Percentiles rank a stretch among this genome's conserved stretches.
Evolutionary conservation across 164 flowering plant species (phyloP).

Genomic region (Chimonanthus salicifolius): DNA sequence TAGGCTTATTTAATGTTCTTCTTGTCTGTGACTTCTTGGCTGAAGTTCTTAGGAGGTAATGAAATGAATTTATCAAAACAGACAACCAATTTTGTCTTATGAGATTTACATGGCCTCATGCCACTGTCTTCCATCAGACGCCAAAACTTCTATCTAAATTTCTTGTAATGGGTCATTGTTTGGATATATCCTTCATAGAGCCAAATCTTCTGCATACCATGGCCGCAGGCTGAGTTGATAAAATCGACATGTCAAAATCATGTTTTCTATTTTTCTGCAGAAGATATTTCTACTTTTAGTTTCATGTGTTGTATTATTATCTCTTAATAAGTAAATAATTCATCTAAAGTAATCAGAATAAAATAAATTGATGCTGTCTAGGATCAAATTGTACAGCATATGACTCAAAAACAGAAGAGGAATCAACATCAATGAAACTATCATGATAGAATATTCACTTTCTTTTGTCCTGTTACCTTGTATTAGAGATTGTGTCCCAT

Average conservation of each 20-base stretch:
- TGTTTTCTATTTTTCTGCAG: not conserved
- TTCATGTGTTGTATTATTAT: not conserved
- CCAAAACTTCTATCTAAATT: not conserved
- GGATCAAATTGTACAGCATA: not conserved
- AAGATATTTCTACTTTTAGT: not conserved
- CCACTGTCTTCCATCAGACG: not conserved
- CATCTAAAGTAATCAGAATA: not conserved
- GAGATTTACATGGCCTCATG: not conserved
- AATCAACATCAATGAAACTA: not conserved
- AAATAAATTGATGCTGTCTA: not conserved
- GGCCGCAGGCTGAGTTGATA: conserved; percentile 7
- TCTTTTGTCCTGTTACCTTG: not conserved
- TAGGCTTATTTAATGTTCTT: not conserved
- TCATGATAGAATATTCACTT: not conserved
- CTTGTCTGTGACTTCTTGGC: conserved; percentile 2
- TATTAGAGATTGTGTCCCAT: not conserved
- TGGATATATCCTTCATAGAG: not conserved
- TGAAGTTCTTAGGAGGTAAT: conserved; percentile 9
- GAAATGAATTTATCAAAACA: conserved; percentile 2
- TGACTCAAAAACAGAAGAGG: not conserved
- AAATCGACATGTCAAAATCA: conserved; percentile 3
- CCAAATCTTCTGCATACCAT: not conserved
- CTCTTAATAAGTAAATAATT: not conserved
- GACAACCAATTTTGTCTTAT: not conserved
- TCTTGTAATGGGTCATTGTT: not conserved